Conservation (phyloP, 768 basidiomycete species). For the Leccinum ochraceum region DNA sequence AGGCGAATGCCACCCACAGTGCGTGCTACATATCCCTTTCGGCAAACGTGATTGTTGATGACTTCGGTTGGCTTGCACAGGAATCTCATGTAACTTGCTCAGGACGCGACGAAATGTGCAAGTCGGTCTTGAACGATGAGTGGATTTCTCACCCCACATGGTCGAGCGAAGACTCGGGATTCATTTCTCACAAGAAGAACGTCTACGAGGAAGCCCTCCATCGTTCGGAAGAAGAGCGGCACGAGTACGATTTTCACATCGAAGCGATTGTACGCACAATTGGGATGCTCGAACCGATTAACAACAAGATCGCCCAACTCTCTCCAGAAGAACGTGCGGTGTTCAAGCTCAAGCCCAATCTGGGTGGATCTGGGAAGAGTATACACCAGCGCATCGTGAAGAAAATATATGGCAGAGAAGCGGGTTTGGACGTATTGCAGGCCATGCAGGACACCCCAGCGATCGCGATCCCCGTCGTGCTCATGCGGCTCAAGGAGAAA, state of each 20-base stretch:
- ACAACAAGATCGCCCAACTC: conserved; percentile 82
- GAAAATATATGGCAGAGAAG: conserved; percentile 93
- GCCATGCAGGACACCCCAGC: conserved; percentile 93
- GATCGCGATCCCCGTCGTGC: conserved; percentile 85
- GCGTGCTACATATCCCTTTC: conserved; percentile 34
- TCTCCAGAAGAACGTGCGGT: conserved; percentile 71
- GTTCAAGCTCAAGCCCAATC: conserved; percentile 88
- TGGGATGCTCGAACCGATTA: conserved; percentile 85
- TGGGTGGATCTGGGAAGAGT: conserved; percentile 80
- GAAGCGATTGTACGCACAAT: conserved; percentile 94
- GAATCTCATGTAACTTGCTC: conserved; percentile 88
- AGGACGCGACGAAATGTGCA: conserved; percentile 96
- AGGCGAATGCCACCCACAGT: conserved; percentile 79
- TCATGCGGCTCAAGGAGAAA: conserved; percentile 89
- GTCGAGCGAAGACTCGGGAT: conserved; percentile 92
- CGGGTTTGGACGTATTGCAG: conserved; percentile 76
- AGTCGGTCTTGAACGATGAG: conserved; percentile 93
- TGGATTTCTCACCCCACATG: conserved; percentile 98
- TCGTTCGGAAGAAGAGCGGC: conserved; percentile 95
- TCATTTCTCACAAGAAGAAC: conserved; percentile 91
- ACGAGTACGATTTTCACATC: conserved; percentile 99
- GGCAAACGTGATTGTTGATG: neutral
- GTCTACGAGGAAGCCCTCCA: conserved; percentile 95
- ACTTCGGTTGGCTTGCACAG: conserved; percentile 39
- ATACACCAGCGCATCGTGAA: conserved; percentile 94